A percentile compares a stretch with the other conserved stretches of the same genome.
These are phyloP conservation scores for Penicillium cinerascens DNA, from an alignment of 495 filamentous ascomycete species.

Conservation along the genomic window DNA sequence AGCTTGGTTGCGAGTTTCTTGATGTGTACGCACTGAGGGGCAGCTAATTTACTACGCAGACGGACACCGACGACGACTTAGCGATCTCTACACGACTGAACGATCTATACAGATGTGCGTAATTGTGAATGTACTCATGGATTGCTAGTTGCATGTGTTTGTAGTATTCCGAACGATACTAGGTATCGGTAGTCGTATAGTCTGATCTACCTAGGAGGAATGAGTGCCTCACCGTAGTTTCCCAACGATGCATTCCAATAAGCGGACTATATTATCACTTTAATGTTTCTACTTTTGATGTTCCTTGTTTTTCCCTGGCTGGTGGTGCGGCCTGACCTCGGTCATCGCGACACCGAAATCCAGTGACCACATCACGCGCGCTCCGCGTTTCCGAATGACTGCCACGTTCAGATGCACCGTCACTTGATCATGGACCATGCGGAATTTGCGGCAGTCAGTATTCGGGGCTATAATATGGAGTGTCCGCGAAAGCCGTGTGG, in stretches of 20 bases:
- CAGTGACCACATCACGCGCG: constrained; percentile 19
- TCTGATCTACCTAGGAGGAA: no score
- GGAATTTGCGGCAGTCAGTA: not conserved
- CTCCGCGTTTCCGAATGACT: constrained; percentile 18
- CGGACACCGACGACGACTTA: not conserved
- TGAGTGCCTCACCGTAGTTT: not conserved
- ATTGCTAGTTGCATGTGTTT: not conserved
- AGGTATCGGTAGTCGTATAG: no score
- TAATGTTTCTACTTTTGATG: not conserved
- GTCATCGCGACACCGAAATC: constrained; percentile 7
- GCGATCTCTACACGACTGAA: not conserved
- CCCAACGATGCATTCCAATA: not conserved
- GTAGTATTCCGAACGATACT: no score
- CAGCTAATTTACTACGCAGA: not conserved
- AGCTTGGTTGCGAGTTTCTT: no score
- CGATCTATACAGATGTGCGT: not conserved
- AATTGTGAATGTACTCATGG: no score
- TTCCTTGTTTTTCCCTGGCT: not conserved
- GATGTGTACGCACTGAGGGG: not conserved
- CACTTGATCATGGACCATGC: constrained; percentile 12
- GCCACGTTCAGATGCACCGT: constrained; percentile 13
- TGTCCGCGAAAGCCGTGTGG: not conserved
- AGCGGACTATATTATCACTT: not conserved
- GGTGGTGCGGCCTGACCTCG: not conserved
- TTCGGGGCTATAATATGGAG: constrained; percentile 1